Evolutionary conservation across 108 stramenopile species (phyloP).

Genomic region (Discostella pseudostelligera): DNA sequence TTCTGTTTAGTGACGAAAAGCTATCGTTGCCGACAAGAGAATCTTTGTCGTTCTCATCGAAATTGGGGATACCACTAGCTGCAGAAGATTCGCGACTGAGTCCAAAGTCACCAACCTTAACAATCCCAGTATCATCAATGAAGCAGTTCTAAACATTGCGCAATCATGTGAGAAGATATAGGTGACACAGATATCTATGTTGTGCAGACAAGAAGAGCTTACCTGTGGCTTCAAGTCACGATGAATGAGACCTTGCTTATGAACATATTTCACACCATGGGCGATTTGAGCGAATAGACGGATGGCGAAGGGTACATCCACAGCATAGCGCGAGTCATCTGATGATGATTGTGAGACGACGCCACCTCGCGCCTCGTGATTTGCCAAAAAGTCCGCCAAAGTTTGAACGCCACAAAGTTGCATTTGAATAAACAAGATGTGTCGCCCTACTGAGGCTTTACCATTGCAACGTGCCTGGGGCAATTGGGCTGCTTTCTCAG

Average conservation of each 20-base stretch:
- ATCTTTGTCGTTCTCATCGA: conserved; percentile 19
- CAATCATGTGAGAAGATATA: not conserved
- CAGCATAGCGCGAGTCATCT: conserved; percentile 14
- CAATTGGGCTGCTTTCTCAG: conserved; percentile 11
- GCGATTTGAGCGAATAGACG: conserved; percentile 79
- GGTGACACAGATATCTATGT: conserved; percentile 23
- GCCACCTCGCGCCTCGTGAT: conserved; percentile 61
- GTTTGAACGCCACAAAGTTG: conserved; percentile 92
- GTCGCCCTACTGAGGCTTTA: conserved; percentile 28
- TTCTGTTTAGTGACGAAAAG: not conserved
- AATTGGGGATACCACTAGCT: conserved; percentile 29
- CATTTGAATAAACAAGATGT: conserved; percentile 96
- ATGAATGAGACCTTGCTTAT: conserved; percentile 84
- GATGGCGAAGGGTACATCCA: conserved; percentile 79
- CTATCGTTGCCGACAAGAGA: conserved; percentile 2
- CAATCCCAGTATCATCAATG: conserved; percentile 74
- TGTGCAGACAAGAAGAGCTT: not conserved
- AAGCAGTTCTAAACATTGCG: conserved; percentile 61
- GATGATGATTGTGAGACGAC: conserved; percentile 9
- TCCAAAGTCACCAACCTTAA: conserved; percentile 90
- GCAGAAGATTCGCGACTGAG: conserved; percentile 65
- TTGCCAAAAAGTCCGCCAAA: conserved; percentile 75
- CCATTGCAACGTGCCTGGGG: conserved; percentile 8
- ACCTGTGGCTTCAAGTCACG: conserved; percentile 83
- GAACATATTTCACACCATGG: conserved; percentile 78